Percentiles rank a stretch among this genome's conserved stretches.
Conservation (phyloP, 2,329 filamentous ascomycete genomes). For the Fusarium bulbicola region DNA sequence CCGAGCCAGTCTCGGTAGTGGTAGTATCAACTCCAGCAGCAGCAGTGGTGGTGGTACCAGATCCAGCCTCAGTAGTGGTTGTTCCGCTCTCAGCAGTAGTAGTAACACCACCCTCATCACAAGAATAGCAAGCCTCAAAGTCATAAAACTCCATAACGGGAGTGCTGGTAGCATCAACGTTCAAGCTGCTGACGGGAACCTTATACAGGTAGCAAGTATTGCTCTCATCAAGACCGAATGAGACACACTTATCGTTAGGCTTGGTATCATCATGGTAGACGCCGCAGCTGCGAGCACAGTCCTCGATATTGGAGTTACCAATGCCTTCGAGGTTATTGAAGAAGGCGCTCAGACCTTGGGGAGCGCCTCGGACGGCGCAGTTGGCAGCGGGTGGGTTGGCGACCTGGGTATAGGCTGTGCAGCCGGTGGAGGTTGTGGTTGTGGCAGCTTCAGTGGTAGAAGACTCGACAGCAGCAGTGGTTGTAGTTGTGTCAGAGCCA, state of each 20-base stretch:
- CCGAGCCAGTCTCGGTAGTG: neutral
- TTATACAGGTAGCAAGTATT: neutral
- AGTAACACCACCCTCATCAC: neutral
- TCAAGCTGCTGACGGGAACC: neutral
- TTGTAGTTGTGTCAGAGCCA: no score
- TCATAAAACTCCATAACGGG: neutral
- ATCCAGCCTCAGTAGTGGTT: neutral
- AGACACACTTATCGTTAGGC: neutral
- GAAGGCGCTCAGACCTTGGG: neutral
- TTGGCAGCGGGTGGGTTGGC: neutral
- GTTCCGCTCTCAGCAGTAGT: slow-evolving; percentile 3
- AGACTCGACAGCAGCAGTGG: no score
- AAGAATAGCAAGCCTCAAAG: neutral
- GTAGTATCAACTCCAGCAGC: neutral
- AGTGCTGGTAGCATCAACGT: fast-evolving
- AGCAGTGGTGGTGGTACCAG: neutral
- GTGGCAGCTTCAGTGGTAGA: no score
- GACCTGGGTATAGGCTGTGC: neutral
- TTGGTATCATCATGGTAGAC: no score
- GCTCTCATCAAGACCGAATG: neutral
- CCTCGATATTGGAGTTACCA: neutral
- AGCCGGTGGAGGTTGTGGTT: neutral
- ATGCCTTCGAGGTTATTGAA: no score
- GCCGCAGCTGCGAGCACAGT: neutral
- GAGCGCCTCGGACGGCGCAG: neutral